Evolutionary conservation across 805 yeast species (phyloP), one percentile per base, ranked within the genome.

Genomic region (Candida xiaguanensis): DNA sequence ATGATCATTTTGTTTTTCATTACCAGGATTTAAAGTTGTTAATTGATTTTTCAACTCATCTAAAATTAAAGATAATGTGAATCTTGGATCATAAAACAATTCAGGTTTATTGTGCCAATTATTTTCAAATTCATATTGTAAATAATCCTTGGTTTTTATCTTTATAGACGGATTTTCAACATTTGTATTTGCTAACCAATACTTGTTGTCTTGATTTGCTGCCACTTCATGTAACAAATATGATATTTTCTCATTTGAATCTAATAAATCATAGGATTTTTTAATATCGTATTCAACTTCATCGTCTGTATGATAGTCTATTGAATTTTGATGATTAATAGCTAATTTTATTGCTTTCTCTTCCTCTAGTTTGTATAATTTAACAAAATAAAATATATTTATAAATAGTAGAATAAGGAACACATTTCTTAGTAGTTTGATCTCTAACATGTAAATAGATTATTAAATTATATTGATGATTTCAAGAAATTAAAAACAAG

Each of bases 51-150:
- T 53, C 14, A 78, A 58, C 40, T 73, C 39, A 6, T 70, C 59
- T 25, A 78, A 45, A 52, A 74, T 74, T 8, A 58, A 72, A 1
- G 80, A 56, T 48, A 75, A 61, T 0, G 83, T 72, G 43, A 79
- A 62, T 31, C 85, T 56, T 13, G 85, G 85, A 44, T 80, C 86
- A 45, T 65, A 72, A 17, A 58, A 61, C 6, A 60, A 25, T 14
- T 40, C 45, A 3, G 47, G 44, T 3, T 39, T 50, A 30, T 46
- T 46, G 11, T 38, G 39, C 61, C 61, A 59, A 42, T 43, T 38
- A 28, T 8, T 34, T n/a, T n/a, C n/a, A 18, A 8, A 9, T 22
- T 38, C 43, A 9, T 36, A 13, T 9, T 42, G 36, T 16, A 53
- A 22, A 32, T 54, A 56, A 22, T 55, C 58, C 8, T 42, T 44